These are phyloP conservation scores for Lichtheimia ramosa DNA, from an alignment of 371 early-diverging fungal genomes.

Conservation along the genomic window DNA sequence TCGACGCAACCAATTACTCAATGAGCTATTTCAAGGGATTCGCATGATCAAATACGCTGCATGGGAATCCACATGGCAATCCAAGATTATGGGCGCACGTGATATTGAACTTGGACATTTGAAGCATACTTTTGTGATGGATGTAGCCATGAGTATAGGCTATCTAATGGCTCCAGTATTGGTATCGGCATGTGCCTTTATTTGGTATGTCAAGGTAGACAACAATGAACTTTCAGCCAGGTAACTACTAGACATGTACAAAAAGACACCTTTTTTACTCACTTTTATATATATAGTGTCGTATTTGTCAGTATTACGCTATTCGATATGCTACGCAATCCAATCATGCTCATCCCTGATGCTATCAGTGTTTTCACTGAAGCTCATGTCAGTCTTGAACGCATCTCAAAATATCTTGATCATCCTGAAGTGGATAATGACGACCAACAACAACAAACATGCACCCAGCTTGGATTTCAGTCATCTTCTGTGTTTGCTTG, in stretches of 20 bases:
- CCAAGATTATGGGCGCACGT: constrained; percentile 50
- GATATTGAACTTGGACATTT: constrained; percentile 52
- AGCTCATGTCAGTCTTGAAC: constrained; percentile 52
- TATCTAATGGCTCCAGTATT: constrained; percentile 54
- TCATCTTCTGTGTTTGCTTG: not conserved
- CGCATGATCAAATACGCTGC: constrained; percentile 71
- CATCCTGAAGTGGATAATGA: constrained; percentile 40
- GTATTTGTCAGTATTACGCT: constrained; percentile 65
- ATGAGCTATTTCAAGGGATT: constrained; percentile 67
- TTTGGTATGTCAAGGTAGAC: constrained; percentile 59
- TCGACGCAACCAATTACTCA: constrained; percentile 44
- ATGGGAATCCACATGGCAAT: constrained; percentile 63
- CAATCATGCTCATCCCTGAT: constrained; percentile 53
- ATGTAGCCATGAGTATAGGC: constrained; percentile 37
- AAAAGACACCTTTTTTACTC: not conserved
- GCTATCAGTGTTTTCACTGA: constrained; percentile 30
- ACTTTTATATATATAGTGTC: constrained; percentile 20
- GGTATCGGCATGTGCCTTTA: constrained; percentile 55
- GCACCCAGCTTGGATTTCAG: not conserved
- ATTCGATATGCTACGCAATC: constrained; percentile 54
- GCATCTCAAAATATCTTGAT: constrained; percentile 53
- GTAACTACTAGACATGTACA: not conserved
- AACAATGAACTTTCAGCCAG: constrained; percentile 44
- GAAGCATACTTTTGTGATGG: constrained; percentile 32
- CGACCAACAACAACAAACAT: constrained; percentile 1